A percentile compares a stretch with the other conserved stretches of the same genome.
These are phyloP conservation scores for Iris macrosiphon DNA, from an alignment of 106 monocot genomes.

Conservation along the genomic window DNA sequence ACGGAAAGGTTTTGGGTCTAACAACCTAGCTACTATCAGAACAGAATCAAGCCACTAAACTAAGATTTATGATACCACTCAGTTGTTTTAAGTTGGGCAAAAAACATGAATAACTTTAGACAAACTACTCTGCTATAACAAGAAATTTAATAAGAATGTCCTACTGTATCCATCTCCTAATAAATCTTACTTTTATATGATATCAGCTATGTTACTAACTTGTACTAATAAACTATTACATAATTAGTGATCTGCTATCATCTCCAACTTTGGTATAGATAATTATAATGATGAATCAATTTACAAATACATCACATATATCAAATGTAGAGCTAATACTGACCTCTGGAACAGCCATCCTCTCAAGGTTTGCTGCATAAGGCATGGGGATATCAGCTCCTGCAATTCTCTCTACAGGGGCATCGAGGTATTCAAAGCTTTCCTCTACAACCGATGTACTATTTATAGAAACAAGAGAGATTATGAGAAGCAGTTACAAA, in stretches of 20 bases:
- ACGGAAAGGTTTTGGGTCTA: too few species aligned
- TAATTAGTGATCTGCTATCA: too few species aligned
- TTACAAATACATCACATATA: neutral
- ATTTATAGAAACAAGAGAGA: constrained; percentile 1
- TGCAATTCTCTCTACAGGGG: constrained; percentile 35
- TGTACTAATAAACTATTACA: too few species aligned
- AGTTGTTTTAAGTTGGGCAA: too few species aligned
- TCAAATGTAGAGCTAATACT: neutral
- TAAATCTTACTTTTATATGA: neutral
- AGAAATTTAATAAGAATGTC: too few species aligned
- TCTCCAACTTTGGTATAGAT: too few species aligned
- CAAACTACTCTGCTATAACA: too few species aligned
- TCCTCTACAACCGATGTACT: constrained; percentile 83
- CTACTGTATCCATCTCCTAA: neutral
- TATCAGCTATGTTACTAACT: neutral
- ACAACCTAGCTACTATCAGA: too few species aligned
- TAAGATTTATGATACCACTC: too few species aligned
- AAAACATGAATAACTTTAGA: too few species aligned
- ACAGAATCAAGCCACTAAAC: too few species aligned
- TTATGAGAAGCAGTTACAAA: neutral
- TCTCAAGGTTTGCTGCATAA: constrained; percentile 37
- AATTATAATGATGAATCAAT: neutral
- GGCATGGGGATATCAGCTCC: constrained; percentile 47
- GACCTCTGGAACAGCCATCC: constrained; percentile 63
- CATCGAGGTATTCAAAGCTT: constrained; percentile 48